Evolutionary conservation across 495 filamentous ascomycete species (phyloP).

Genomic region (Pyronema domesticum): DNA sequence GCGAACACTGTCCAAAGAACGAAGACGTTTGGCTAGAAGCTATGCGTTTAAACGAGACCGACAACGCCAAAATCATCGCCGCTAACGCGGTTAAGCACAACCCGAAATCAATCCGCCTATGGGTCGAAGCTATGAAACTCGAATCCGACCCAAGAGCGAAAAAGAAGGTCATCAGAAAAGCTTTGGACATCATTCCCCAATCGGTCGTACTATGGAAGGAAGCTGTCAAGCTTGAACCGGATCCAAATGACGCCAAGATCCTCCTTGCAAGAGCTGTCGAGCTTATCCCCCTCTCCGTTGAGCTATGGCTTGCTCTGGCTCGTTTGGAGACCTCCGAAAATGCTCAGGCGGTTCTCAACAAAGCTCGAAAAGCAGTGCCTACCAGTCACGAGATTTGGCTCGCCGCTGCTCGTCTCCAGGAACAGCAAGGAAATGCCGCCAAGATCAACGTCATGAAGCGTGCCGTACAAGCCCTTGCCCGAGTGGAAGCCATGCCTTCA

Average conservation of each 20-base stretch:
- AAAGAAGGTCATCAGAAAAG: slow-evolving; percentile 78
- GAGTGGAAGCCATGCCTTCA: slow-evolving; percentile 87
- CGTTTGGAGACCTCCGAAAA: slow-evolving; percentile 75
- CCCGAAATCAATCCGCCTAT: slow-evolving; percentile 69
- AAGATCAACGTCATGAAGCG: slow-evolving; percentile 87
- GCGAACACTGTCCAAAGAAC: slow-evolving; percentile 76
- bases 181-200: slow-evolving; percentile 73
- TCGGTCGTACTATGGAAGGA: slow-evolving; percentile 94
- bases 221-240: slow-evolving; percentile 87
- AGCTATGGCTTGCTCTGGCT: slow-evolving; percentile 86
- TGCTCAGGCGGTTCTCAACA: slow-evolving; percentile 86
- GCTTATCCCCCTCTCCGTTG: slow-evolving; percentile 78
- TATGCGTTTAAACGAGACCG: slow-evolving; percentile 75
- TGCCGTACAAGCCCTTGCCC: slow-evolving; percentile 74
- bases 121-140: slow-evolving; percentile 87
- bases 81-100: slow-evolving; percentile 83
- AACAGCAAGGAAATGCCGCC: slow-evolving; percentile 58
- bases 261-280: slow-evolving; percentile 85
- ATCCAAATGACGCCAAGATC: slow-evolving; percentile 65
- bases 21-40: slow-evolving; percentile 93
- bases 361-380: slow-evolving; percentile 79
- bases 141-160: slow-evolving; percentile 63
- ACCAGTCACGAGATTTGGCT: slow-evolving; percentile 93
- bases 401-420: slow-evolving; percentile 75
- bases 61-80: slow-evolving; percentile 92